Evolutionary conservation across 202 grass and related monocot species (phyloP), one percentile per base, ranked within the genome.

Genomic region (Carex arenaria): DNA sequence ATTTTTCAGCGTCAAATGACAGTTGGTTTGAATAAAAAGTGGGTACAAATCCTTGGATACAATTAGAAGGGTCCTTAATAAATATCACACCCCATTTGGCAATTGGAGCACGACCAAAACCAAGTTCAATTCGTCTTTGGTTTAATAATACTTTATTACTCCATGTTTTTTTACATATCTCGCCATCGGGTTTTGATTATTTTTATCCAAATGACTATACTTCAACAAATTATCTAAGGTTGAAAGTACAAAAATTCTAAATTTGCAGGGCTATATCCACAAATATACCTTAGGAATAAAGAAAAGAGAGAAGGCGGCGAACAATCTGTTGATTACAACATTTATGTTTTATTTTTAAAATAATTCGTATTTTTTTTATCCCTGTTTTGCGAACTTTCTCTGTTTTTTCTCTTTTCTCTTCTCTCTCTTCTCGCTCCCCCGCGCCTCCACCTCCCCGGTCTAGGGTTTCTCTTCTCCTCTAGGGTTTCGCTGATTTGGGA

Each of bases 401-500:
- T 32, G 28, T 17, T 72, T 5, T 31, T 10, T 45, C 4, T 81
- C 47, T 63, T 38, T 22, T 68, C 61, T 55, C 14, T 23, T 31
- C 18, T 66, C 55, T 56, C 20, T 23, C 20, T n/a, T 15, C 78
- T 51, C 59, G 10, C 45, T 15, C 18, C 43, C 52, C 72, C 47
- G 30, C 77, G 15, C 34, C 53, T 64, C 59, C 34, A 45, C 36
- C 36, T 15, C 18, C 73, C 19, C 78, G 10, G 34, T 82, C 80
- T 82, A 82, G 80, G 80, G 80, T 82, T 82, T 81, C 79, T 81
- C 36, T 56, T 10, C 40, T 28, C 42, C 57, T 36, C 56, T 63
- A 80, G 77, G 77, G 56, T 80, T 81, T 65, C 36, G 18, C 62
- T 30, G 61, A 79, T 80, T 53, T 47, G 56, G 57, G 57, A 62